phyloP scores from a whole-genome alignment of 768 basidiomycete species.

The Multifurca ochricompacta region DNA sequence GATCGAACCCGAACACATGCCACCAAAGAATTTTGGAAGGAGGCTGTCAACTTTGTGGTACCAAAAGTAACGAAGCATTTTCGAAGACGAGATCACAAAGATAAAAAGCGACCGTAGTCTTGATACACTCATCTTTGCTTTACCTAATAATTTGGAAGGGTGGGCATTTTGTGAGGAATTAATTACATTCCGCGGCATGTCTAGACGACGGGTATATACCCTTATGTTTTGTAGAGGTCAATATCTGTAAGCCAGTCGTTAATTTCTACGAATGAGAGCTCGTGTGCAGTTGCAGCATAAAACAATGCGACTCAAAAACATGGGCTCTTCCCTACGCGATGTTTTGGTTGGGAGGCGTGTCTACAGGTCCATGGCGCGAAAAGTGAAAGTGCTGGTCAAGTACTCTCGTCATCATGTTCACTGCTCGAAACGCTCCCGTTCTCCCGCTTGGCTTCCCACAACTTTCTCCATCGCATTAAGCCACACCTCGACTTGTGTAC shows the following conservation, averaged over 20 bases:
- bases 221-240: not conserved
- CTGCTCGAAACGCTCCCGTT: conserved; percentile 39
- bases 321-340: not conserved
- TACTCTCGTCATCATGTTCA: not conserved
- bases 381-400: not conserved
- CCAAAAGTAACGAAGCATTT: not conserved
- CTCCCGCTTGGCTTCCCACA: conserved; percentile 48
- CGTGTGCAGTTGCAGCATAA: not conserved
- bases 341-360: not conserved
- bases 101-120: not conserved
- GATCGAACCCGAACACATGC: conserved; percentile 29
- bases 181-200: not conserved
- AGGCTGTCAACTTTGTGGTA: conserved; percentile 39
- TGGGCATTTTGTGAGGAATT: not conserved
- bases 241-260: not conserved
- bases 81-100: not conserved
- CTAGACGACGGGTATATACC: not conserved
- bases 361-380: not conserved
- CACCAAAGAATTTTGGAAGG: conserved; percentile 40
- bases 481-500: conserved; percentile 58
- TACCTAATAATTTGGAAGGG: not conserved
- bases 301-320: not conserved
- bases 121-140: not conserved
- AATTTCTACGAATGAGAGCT: not conserved
- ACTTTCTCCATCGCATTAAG: conserved; percentile 78